A percentile compares a stretch with the other conserved stretches of the same genome.
These are phyloP conservation scores for Alternaria gansuensis DNA, from an alignment of 2,329 filamentous ascomycete species.

Conservation along the genomic window DNA sequence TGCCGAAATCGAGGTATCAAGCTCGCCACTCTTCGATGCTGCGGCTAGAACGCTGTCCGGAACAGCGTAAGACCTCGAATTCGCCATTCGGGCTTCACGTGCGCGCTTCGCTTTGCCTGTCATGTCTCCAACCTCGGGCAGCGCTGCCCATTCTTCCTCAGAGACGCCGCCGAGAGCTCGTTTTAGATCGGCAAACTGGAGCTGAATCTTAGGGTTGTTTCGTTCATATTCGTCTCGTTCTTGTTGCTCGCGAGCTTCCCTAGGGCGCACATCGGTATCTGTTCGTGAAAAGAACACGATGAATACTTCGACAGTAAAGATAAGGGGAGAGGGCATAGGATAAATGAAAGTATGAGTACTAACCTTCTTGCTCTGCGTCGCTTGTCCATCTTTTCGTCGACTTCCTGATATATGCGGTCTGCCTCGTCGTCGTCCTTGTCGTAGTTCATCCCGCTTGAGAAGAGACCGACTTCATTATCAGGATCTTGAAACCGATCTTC, in stretches of 20 bases:
- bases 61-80: slow-evolving; percentile 83
- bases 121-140: slow-evolving; percentile 95
- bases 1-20: slow-evolving; percentile 81
- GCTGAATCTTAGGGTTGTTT: slow-evolving; percentile 97
- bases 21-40: slow-evolving; percentile 79
- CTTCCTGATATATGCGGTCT: slow-evolving; percentile 91
- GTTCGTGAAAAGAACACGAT: slow-evolving; percentile 72
- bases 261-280: slow-evolving; percentile 79
- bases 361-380: slow-evolving; percentile 86
- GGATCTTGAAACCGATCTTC: slow-evolving; percentile 91
- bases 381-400: slow-evolving; percentile 97
- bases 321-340: slow-evolving; percentile 34
- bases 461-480: slow-evolving; percentile 95
- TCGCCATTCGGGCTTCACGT: slow-evolving; percentile 79
- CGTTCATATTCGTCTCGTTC: slow-evolving; percentile 95
- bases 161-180: slow-evolving; percentile 85
- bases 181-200: slow-evolving; percentile 97
- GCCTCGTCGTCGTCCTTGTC: slow-evolving; percentile 98
- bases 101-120: slow-evolving; percentile 91
- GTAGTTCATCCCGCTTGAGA: slow-evolving; percentile 87
- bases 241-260: slow-evolving; percentile 91
- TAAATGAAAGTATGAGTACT: slow-evolving; percentile 57
- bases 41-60: slow-evolving; percentile 94
- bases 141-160: slow-evolving; percentile 94
- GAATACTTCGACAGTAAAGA: slow-evolving; percentile 63